Conservation (phyloP, 148 eudicot genomes). For the Persicaria tinctoria region DNA sequence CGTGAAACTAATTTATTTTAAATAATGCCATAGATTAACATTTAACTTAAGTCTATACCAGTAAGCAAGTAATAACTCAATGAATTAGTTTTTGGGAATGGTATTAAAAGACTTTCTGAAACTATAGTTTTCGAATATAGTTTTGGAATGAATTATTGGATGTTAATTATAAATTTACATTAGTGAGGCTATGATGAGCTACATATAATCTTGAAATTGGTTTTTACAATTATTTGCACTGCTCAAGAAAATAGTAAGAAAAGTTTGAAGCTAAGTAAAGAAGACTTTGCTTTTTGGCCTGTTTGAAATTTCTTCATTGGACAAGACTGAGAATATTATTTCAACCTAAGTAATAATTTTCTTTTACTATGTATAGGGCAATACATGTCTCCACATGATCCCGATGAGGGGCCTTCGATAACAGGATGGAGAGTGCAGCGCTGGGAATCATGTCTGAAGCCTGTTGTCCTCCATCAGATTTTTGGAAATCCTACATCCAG, state of each 20-base stretch:
- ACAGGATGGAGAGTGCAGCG: slow-evolving; percentile 99
- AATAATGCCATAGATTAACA: neutral
- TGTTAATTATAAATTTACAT: neutral
- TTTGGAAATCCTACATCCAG: slow-evolving; percentile 89
- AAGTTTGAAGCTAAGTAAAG: neutral
- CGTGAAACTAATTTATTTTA: neutral
- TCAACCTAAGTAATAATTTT: neutral
- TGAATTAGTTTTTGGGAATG: neutral
- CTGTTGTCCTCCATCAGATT: slow-evolving; percentile 93
- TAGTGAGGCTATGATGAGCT: neutral
- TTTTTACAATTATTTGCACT: no score
- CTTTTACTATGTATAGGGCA: slow-evolving; percentile 50
- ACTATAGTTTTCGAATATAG: neutral
- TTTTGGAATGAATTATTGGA: neutral
- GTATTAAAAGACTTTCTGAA: neutral
- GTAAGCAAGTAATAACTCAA: neutral
- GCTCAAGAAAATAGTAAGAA: no score
- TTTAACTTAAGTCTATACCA: neutral
- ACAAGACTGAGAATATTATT: neutral
- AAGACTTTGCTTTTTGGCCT: neutral
- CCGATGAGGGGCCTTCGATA: slow-evolving; percentile 97
- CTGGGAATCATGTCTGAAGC: slow-evolving; percentile 95
- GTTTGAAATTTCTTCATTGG: neutral
- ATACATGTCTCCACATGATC: slow-evolving; percentile 99
- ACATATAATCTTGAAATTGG: no score